phyloP scores from a whole-genome alignment of 1,284 basidiomycete genomes.

The Mycena citricolor region DNA sequence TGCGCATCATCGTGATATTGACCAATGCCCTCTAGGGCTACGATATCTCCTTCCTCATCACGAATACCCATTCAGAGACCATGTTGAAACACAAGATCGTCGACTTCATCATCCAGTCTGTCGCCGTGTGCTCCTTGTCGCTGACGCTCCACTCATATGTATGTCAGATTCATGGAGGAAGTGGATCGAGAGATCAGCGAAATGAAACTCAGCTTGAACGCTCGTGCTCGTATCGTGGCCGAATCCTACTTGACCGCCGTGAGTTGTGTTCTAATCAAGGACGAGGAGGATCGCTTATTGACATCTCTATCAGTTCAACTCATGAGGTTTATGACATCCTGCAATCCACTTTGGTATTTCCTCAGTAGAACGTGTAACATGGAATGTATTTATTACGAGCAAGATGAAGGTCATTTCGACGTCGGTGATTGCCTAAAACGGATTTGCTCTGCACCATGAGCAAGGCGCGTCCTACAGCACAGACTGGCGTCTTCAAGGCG shows the following conservation, averaged over 20 bases:
- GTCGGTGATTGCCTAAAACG: not conserved
- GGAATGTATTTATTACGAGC: constrained; percentile 20
- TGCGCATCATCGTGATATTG: constrained; percentile 8
- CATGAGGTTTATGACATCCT: constrained; percentile 15
- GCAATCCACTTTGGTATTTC: constrained; percentile 9
- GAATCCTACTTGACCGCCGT: constrained; percentile 84
- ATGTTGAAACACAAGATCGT: constrained; percentile 99
- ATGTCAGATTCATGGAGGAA: constrained; percentile 91
- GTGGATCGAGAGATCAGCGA: constrained; percentile 91
- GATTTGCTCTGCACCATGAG: constrained; percentile 38
- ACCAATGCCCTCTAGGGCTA: constrained; percentile 66
- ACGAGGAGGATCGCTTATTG: not conserved
- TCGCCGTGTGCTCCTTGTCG: constrained; percentile 11
- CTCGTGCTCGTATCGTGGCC: constrained; percentile 94
- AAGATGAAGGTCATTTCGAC: not conserved
- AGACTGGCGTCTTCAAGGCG: constrained; percentile 64
- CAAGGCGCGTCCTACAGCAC: constrained; percentile 39
- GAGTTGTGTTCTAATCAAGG: constrained; percentile 32
- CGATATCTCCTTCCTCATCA: constrained; percentile 98
- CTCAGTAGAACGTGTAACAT: constrained; percentile 15
- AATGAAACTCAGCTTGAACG: constrained; percentile 91
- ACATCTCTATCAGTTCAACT: constrained; percentile 19
- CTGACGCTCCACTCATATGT: constrained; percentile 2
- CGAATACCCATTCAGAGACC: constrained; percentile 93
- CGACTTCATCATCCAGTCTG: constrained; percentile 97